Evolutionary conservation across 208 protist species (phyloP).

Genomic region (Leishmania guyanensis): DNA sequence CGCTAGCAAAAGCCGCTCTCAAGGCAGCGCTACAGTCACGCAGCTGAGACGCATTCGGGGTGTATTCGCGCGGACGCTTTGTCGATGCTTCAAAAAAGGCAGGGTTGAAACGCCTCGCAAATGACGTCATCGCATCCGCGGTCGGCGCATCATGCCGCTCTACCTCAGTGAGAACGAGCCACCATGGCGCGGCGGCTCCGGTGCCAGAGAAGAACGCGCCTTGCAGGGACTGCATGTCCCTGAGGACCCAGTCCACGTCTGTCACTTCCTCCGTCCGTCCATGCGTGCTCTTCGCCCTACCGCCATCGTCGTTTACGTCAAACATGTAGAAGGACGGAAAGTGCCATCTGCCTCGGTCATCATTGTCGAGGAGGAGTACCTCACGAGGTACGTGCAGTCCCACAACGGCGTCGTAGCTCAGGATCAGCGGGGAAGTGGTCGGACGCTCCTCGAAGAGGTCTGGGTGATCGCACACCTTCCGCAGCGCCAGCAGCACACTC

Average conservation of each 20-base stretch:
- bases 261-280: background rate
- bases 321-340: constrained; percentile 35
- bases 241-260: background rate
- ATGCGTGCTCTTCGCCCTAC: background rate
- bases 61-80: background rate
- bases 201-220: background rate
- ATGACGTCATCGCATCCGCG: background rate
- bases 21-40: constrained; percentile 1
- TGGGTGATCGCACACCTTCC: constrained; percentile 99
- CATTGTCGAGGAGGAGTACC: constrained; percentile 50
- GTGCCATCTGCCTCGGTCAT: constrained; percentile 24
- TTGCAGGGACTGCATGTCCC: background rate
- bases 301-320: constrained; percentile 31
- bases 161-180: constrained; percentile 2
- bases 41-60: background rate
- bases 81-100: background rate
- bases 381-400: constrained; percentile 43
- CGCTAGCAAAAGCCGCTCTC: background rate
- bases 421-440: constrained; percentile 68
- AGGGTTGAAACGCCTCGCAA: constrained; percentile 17
- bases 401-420: constrained; percentile 48
- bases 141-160: constrained; percentile 2
- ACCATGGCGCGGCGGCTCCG: constrained; percentile 1
- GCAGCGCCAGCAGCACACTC: constrained; percentile 95
- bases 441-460: constrained; percentile 94